Conservation (phyloP, 352 stramenopile species). For the Hyaloperonospora brassicae region DNA sequence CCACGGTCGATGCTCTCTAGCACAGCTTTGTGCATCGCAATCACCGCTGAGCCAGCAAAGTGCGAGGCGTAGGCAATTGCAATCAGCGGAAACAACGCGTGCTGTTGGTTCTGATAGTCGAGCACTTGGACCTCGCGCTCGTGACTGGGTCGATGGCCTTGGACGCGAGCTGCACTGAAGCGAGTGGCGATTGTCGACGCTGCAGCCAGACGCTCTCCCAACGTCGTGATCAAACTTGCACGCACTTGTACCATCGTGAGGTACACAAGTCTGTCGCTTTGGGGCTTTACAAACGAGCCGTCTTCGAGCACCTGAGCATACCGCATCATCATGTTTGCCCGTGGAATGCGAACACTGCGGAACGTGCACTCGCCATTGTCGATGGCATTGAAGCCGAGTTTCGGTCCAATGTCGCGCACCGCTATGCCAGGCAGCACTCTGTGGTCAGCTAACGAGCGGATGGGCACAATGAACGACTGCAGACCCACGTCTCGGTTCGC, state of each 20-base stretch:
- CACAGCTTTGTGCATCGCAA: conserved; percentile 25
- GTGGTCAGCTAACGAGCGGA: conserved; percentile 23
- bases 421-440: conserved; percentile 21
- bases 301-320: conserved; percentile 41
- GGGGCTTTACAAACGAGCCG: conserved; percentile 47
- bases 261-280: conserved; percentile 62
- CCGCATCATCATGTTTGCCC: conserved; percentile 26
- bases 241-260: conserved; percentile 47
- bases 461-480: conserved; percentile 24
- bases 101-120: conserved; percentile 54
- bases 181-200: conserved; percentile 40
- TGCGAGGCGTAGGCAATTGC: conserved; percentile 24
- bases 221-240: conserved; percentile 21
- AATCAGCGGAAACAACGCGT: conserved; percentile 38
- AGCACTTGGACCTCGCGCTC: conserved; percentile 49
- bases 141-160: conserved; percentile 28
- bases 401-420: conserved; percentile 26
- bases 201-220: conserved; percentile 6
- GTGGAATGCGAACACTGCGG: conserved; percentile 21
- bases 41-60: conserved; percentile 22
- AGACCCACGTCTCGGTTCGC: conserved; percentile 21
- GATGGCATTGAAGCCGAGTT: conserved; percentile 22
- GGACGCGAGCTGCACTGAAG: conserved; percentile 43
- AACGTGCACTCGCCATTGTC: conserved; percentile 26
- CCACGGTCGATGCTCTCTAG: conserved; percentile 33